Percentiles rank a stretch among this genome's conserved stretches.
These are phyloP conservation scores for Leccinellum albellum DNA, from an alignment of 768 basidiomycete species.

Conservation along the genomic window DNA sequence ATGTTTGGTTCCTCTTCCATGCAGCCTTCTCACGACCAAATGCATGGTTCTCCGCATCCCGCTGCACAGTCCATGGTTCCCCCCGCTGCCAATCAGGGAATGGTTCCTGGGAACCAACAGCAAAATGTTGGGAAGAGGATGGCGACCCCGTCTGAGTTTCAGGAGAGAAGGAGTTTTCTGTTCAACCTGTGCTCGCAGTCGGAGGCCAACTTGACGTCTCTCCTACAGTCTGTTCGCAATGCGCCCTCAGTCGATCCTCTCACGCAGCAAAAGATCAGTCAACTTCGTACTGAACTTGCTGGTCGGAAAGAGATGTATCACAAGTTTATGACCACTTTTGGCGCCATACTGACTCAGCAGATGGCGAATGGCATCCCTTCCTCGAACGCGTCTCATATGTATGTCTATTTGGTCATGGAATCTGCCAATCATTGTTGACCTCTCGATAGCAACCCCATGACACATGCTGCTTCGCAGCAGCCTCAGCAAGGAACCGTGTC, in stretches of 20 bases:
- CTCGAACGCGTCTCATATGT: constrained; percentile 33
- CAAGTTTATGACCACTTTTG: constrained; percentile 34
- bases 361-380: constrained; percentile 21
- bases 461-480: constrained; percentile 17
- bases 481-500: constrained; percentile 13
- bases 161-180: constrained; percentile 20
- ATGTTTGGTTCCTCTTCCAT: constrained; percentile 49
- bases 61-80: constrained; percentile 20
- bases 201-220: constrained; percentile 9
- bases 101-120: constrained; percentile 18
- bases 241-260: constrained; percentile 16
- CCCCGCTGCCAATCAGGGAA: constrained; percentile 20
- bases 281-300: constrained; percentile 21
- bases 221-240: constrained; percentile 10
- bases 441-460: constrained; percentile 17
- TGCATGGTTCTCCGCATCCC: constrained; percentile 50
- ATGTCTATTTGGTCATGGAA: constrained; percentile 11
- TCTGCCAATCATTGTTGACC: constrained; percentile 4
- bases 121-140: constrained; percentile 26
- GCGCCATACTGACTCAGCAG: constrained; percentile 23
- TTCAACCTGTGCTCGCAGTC: constrained; percentile 6
- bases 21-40: constrained; percentile 36
- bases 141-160: constrained; percentile 19
- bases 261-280: constrained; percentile 14
- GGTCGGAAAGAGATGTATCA: constrained; percentile 37